phyloP scores from a whole-genome alignment of 75 land plant species.

The Sequoia sempervirens region DNA sequence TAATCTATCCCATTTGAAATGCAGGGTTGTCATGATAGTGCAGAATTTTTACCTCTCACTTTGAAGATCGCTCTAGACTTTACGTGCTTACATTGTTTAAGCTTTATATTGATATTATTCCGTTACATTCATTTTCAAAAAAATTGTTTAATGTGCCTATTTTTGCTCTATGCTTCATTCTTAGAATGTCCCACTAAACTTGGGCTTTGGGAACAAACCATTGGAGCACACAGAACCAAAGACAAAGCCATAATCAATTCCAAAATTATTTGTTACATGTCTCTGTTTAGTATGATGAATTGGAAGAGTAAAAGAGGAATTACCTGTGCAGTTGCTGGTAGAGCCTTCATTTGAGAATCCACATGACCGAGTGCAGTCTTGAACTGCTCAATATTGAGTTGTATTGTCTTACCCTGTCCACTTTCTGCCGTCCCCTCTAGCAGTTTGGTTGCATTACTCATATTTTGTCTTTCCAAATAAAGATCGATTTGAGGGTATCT shows the following conservation, averaged over 20 bases:
- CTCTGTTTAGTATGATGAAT: not conserved
- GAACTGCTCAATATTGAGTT: slow-evolving; percentile 76
- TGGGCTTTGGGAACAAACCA: not conserved
- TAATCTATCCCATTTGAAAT: not conserved
- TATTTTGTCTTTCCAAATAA: slow-evolving; percentile 64
- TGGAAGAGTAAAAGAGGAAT: not conserved
- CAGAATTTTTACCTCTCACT: not conserved
- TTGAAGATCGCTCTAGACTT: not conserved
- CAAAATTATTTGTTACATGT: not conserved
- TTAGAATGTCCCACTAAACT: not conserved
- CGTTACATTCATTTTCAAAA: not conserved
- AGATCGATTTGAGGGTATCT: slow-evolving; percentile 90
- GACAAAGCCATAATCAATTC: not conserved
- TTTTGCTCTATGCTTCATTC: not conserved
- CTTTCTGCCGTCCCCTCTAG: slow-evolving; percentile 31
- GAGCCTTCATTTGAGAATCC: slow-evolving; percentile 73
- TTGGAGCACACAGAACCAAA: not conserved
- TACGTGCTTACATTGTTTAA: not conserved
- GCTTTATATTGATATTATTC: not conserved
- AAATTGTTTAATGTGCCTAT: not conserved
- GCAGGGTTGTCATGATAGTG: too few species aligned
- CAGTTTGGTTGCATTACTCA: slow-evolving; percentile 42
- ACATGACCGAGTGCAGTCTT: slow-evolving; percentile 56
- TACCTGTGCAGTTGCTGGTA: slow-evolving; percentile 96
- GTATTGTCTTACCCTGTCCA: slow-evolving; percentile 20